Base-by-base conservation (phyloP, 768 basidiomycete species). In the Trametes meyenii region DNA sequence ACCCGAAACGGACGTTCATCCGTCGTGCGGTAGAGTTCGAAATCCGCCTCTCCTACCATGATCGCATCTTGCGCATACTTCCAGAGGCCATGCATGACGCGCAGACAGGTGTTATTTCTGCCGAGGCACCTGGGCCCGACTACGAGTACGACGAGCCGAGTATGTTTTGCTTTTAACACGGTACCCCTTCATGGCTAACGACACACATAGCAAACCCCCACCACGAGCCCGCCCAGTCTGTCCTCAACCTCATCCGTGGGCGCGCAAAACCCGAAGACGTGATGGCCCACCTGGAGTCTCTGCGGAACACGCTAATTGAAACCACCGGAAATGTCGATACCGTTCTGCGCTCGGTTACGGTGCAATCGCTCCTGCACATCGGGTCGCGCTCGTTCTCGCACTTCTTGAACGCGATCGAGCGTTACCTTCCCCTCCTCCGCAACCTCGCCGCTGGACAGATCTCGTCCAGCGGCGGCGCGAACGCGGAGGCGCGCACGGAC, bases 301-400 rank as follows among this genome's bases (percentile, higher is more conserved):
- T 96, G 45, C 89, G 87, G 67, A 81, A 79, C 60, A 79, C 83
- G 2, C 76, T 94, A 2, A 84, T 89, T 56, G 81, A 83, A 35
- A 80, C 82, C 17, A 82, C 84, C 16, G 82, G 87, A 24, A 87
- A 89, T 58, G 81, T 93, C 14, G 88, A 92, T 67, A 70, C 78
- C 17, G 74, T 87, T 53, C 78, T 89, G 42, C 87, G 92, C 23
- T 87, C 90, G 29, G 89, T 98, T 66, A 81, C 91, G 17, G 81
- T 93, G 49, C 94, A 98, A 67, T 93, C 92, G 13, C 82, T 98
- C 5, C 82, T 98, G 6, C 87, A 92, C 71, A 90, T 98, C 61
- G 97, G 97, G 53, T 87, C 92, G 2, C 88, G 97, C 16, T 97
- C 96, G 3, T 98, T 99, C 80, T 98, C 96, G 0, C 97, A 99